Evolutionary conservation across 192 early-diverging fungal species (phyloP).

Genomic region (Entophlyctis helioformis): DNA sequence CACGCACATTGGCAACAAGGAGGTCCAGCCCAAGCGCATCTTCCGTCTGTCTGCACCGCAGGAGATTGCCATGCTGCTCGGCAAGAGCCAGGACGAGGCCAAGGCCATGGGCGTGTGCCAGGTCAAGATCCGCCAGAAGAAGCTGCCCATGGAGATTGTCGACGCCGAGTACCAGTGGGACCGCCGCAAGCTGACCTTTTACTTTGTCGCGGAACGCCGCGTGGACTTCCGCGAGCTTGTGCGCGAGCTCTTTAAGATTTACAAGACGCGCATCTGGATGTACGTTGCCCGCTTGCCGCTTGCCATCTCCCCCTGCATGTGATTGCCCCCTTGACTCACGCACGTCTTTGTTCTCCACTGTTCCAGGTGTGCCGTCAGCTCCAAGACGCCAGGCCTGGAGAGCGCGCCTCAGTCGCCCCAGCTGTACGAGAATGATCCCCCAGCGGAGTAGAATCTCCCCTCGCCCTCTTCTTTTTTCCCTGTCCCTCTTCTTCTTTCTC

Average conservation of each 20-base stretch:
- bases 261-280: constrained; percentile 99
- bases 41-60: constrained; percentile 65
- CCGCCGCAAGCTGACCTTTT: constrained; percentile 91
- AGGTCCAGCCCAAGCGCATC: constrained; percentile 85
- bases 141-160: constrained; percentile 88
- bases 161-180: constrained; percentile 99
- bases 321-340: no score
- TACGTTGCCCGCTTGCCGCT: no score
- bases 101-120: constrained; percentile 82
- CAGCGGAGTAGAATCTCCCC: background rate
- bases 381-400: constrained; percentile 15
- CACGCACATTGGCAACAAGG: constrained; percentile 40
- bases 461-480: background rate
- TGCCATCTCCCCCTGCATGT: no score
- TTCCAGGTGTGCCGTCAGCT: constrained; percentile 35
- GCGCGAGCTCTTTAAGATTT: constrained; percentile 90
- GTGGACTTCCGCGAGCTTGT: constrained; percentile 96
- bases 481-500: background rate
- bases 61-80: constrained; percentile 68
- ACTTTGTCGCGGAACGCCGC: constrained; percentile 85
- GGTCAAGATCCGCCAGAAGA: constrained; percentile 76
- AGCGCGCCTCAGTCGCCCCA: background rate
- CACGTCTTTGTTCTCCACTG: background rate
- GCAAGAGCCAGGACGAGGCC: constrained; percentile 81
- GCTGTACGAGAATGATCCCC: background rate